Evolutionary conservation across 768 basidiomycete genomes (phyloP).

Genomic region (Infundibulicybe gibba): DNA sequence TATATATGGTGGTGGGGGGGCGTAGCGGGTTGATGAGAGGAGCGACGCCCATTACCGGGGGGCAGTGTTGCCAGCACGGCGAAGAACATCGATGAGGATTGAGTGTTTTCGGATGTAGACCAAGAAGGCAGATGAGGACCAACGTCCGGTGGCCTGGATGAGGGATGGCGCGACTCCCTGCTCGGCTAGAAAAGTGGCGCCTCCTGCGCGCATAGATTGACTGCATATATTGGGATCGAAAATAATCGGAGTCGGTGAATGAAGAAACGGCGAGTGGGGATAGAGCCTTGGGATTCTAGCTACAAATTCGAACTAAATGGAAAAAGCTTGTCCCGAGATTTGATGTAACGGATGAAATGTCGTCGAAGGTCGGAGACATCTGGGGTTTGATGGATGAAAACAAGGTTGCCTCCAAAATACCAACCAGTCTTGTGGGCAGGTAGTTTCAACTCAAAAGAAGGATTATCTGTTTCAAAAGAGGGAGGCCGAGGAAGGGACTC

Average conservation of each 20-base stretch:
- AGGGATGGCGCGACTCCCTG: constrained; percentile 17
- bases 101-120: constrained; percentile 34
- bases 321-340: constrained; percentile 16
- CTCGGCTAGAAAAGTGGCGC: constrained; percentile 30
- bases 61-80: too few species aligned
- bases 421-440: constrained; percentile 36
- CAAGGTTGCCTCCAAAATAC: constrained; percentile 1
- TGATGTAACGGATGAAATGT: constrained; percentile 17
- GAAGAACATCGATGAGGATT: too few species aligned
- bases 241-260: constrained; percentile 15
- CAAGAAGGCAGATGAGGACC: constrained; percentile 28
- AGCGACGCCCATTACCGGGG: too few species aligned
- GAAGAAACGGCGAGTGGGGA: constrained; percentile 34
- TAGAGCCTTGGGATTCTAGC: constrained; percentile 20
- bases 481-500: neutral
- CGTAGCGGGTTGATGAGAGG: too few species aligned
- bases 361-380: constrained; percentile 8
- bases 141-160: constrained; percentile 32
- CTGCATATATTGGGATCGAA: constrained; percentile 21
- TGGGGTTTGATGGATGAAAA: constrained; percentile 6
- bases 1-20: too few species aligned
- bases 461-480: neutral
- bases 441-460: constrained; percentile 17
- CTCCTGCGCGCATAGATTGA: constrained; percentile 33
- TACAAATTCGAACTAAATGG: constrained; percentile 27